Evolutionary conservation across 306 rosid species (phyloP).

Genomic region (Prunus dulcis): DNA sequence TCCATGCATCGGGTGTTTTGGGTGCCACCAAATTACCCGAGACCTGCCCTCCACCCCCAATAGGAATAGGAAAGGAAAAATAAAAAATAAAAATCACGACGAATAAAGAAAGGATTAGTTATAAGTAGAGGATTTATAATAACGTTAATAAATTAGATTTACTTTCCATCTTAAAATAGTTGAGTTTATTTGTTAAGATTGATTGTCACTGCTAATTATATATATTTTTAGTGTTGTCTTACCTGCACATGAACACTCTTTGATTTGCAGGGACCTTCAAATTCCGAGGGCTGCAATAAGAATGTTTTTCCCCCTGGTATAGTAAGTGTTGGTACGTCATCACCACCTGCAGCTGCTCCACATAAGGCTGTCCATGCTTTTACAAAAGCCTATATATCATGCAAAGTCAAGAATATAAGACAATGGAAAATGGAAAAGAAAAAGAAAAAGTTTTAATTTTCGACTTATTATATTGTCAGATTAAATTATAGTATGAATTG

Average conservation of each 20-base stretch:
- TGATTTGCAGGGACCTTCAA: slow-evolving; percentile 1
- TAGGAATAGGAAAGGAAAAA: not conserved
- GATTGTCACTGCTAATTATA: too few species aligned
- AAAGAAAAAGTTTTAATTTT: too few species aligned
- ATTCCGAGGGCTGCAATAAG: slow-evolving; percentile 1
- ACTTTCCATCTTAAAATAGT: too few species aligned
- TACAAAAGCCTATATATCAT: not conserved
- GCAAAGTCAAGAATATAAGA: not conserved
- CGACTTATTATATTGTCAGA: too few species aligned
- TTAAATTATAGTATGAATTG: too few species aligned
- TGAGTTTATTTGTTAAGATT: too few species aligned
- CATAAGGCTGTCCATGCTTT: not conserved
- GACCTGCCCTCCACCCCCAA: not conserved
- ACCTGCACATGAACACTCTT: not conserved
- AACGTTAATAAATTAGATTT: too few species aligned
- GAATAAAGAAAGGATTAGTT: not conserved
- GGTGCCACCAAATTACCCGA: slow-evolving; percentile 21
- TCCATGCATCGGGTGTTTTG: slow-evolving; percentile 6
- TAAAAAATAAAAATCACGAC: not conserved
- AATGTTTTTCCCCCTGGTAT: not conserved
- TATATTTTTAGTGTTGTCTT: not conserved
- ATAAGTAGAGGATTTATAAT: not conserved
- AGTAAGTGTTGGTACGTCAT: not conserved
- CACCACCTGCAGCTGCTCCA: not conserved
- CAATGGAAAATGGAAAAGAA: not conserved